phyloP scores from a whole-genome alignment of 2,329 filamentous ascomycete species.

The Metarhizium robertsii region DNA sequence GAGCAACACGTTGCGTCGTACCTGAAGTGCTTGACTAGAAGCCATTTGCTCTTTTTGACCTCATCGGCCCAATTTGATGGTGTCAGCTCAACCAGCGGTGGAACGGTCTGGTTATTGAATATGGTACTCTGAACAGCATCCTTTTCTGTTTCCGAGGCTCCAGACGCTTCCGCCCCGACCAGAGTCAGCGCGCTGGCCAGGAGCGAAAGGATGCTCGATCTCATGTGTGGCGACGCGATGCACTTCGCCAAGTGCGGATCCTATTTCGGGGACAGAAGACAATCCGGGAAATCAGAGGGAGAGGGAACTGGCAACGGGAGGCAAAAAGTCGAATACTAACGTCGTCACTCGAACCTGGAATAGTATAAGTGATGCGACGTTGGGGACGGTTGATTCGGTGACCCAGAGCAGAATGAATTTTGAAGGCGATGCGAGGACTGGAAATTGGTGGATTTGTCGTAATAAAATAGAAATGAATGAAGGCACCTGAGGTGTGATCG shows the following conservation, averaged over 20 bases:
- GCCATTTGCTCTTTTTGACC: conserved; percentile 41
- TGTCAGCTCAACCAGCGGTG: conserved; percentile 52
- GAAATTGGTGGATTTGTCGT: background rate
- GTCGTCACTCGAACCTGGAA: background rate
- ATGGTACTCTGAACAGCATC: conserved; percentile 33
- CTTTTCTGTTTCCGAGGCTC: conserved; percentile 25
- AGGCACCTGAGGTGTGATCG: background rate
- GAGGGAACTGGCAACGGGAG: background rate
- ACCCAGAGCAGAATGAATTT: background rate
- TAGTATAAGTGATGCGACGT: background rate
- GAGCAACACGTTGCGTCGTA: conserved; percentile 20
- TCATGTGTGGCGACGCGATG: conserved; percentile 17
- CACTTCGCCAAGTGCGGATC: conserved; percentile 2
- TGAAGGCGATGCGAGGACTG: background rate
- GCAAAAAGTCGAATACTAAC: background rate
- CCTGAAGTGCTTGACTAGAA: conserved; percentile 60
- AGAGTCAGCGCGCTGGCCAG: conserved; percentile 33
- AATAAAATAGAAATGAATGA: conserved; percentile 3
- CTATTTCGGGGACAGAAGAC: background rate
- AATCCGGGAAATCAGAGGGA: background rate
- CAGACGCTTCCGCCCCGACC: conserved; percentile 18
- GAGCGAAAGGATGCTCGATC: conserved; percentile 30
- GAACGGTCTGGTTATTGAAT: conserved; percentile 60
- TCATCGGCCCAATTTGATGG: conserved; percentile 48
- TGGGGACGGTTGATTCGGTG: background rate